phyloP scores from a whole-genome alignment of 495 filamentous ascomycete genomes.

The Clohesyomyces aquaticus region DNA sequence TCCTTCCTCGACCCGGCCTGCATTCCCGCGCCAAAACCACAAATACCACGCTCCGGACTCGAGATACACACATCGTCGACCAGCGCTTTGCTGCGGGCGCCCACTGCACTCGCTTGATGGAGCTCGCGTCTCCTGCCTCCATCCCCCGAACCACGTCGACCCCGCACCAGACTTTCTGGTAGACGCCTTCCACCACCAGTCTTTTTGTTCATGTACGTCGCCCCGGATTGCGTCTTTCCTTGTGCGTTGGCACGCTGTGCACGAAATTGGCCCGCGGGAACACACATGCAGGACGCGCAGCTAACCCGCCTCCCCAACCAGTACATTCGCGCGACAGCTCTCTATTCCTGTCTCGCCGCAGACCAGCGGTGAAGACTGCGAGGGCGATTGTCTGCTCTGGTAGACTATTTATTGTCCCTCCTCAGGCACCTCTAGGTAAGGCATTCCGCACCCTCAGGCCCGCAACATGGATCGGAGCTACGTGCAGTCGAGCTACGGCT shows the following conservation, averaged over 20 bases:
- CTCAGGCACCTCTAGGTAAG: slow-evolving; percentile 15
- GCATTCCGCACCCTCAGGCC: no score
- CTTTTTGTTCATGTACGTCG: slow-evolving; percentile 16
- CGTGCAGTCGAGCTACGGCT: slow-evolving; percentile 19
- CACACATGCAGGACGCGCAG: slow-evolving; percentile 16
- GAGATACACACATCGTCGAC: no score
- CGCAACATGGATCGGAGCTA: slow-evolving; percentile 15
- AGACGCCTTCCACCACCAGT: slow-evolving; percentile 1
- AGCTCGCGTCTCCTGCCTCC: slow-evolving; percentile 23
- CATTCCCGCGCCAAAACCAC: no score
- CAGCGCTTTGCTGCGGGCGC: no score
- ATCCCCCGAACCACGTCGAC: neutral
- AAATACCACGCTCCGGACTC: neutral
- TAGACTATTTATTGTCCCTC: neutral
- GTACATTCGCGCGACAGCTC: slow-evolving; percentile 2
- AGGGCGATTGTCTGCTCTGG: slow-evolving; percentile 6
- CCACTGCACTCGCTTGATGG: slow-evolving; percentile 19
- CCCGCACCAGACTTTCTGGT: slow-evolving; percentile 10
- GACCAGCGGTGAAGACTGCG: slow-evolving; percentile 11
- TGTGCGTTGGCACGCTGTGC: neutral
- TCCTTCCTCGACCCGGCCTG: slow-evolving; percentile 20
- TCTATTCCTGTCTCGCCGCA: slow-evolving; percentile 2
- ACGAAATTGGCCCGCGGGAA: slow-evolving; percentile 18
- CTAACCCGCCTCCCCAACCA: slow-evolving; percentile 24
- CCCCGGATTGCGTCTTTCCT: neutral